Evolutionary conservation across 192 early-diverging fungal species (phyloP).

Genomic region (Coemansia sp.): DNA sequence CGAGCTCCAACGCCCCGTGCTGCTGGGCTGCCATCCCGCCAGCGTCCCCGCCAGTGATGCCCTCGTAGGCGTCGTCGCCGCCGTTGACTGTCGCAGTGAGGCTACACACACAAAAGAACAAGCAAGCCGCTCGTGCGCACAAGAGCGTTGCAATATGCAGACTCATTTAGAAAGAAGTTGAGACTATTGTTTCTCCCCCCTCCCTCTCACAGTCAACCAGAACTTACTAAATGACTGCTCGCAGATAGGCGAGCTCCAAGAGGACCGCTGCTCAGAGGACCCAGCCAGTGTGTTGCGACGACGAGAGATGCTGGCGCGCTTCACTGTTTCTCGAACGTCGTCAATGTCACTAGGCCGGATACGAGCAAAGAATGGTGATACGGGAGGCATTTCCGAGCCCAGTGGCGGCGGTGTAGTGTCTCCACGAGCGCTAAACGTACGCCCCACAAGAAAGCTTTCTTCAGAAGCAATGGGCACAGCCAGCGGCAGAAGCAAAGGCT

Average conservation of each 20-base stretch:
- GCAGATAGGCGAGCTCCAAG: constrained; percentile 6
- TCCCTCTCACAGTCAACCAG: not conserved
- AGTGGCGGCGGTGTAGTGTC: constrained; percentile 13
- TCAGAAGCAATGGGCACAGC: not conserved
- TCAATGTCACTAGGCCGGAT: constrained; percentile 27
- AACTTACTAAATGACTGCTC: constrained; percentile 23
- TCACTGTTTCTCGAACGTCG: constrained; percentile 31
- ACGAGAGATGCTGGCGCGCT: constrained; percentile 22
- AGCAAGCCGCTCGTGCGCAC: constrained; percentile 6
- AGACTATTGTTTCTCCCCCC: not conserved
- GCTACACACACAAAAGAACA: constrained; percentile 13
- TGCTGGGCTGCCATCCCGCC: constrained; percentile 17
- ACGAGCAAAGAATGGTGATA: constrained; percentile 47
- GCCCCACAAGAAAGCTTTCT: constrained; percentile 4
- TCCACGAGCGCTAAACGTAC: not conserved
- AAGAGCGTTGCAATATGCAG: constrained; percentile 11
- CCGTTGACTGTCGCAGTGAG: constrained; percentile 8
- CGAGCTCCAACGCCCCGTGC: not conserved
- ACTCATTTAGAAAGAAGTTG: not conserved
- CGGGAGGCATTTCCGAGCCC: constrained; percentile 47
- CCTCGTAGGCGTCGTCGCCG: constrained; percentile 21
- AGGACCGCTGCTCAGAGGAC: not conserved
- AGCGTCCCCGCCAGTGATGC: constrained; percentile 30
- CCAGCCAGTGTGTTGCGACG: constrained; percentile 21
- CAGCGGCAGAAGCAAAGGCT: not conserved